A percentile compares a stretch with the other conserved stretches of the same genome.
These are phyloP conservation scores for Monosporozyma yasuniensis DNA, from an alignment of 805 yeast genomes.

Conservation along the genomic window DNA sequence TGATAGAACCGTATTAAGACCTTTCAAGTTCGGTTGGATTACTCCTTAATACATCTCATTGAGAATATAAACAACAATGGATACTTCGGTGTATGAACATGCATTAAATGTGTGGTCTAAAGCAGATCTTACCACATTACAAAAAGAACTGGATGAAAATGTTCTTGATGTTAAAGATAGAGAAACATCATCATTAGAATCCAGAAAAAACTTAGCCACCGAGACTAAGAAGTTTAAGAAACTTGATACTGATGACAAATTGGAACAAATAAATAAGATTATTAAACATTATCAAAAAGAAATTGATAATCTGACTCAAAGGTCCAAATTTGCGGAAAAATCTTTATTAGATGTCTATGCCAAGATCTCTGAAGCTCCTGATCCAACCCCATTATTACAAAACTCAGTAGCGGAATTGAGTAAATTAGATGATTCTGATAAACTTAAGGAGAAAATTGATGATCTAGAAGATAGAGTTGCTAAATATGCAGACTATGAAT, in stretches of 20 bases:
- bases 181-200: slow-evolving; percentile 57
- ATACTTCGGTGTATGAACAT: slow-evolving; percentile 28
- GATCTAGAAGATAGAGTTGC: slow-evolving; percentile 50
- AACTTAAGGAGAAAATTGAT: slow-evolving; percentile 43
- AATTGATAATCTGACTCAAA: slow-evolving; percentile 70
- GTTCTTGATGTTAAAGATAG: slow-evolving; percentile 63
- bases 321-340: slow-evolving; percentile 66
- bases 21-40: background rate
- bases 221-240: slow-evolving; percentile 78
- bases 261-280: slow-evolving; percentile 38
- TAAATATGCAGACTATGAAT: slow-evolving; percentile 69
- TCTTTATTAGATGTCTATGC: slow-evolving; percentile 69
- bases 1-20: background rate
- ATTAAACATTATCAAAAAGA: slow-evolving; percentile 77
- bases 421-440: slow-evolving; percentile 43
- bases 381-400: slow-evolving; percentile 76
- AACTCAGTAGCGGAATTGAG: slow-evolving; percentile 56
- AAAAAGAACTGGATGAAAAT: slow-evolving; percentile 62
- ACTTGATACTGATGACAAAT: slow-evolving; percentile 55
- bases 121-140: slow-evolving; percentile 61
- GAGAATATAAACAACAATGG: slow-evolving; percentile 14
- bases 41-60: background rate
- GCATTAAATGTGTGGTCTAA: slow-evolving; percentile 72
- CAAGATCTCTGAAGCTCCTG: slow-evolving; percentile 81
- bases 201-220: slow-evolving; percentile 68